Percentiles rank a stretch among this genome's conserved stretches.
phyloP scores from a whole-genome alignment of 2,329 filamentous ascomycete genomes.

The Chaetomiaceae sp. region DNA sequence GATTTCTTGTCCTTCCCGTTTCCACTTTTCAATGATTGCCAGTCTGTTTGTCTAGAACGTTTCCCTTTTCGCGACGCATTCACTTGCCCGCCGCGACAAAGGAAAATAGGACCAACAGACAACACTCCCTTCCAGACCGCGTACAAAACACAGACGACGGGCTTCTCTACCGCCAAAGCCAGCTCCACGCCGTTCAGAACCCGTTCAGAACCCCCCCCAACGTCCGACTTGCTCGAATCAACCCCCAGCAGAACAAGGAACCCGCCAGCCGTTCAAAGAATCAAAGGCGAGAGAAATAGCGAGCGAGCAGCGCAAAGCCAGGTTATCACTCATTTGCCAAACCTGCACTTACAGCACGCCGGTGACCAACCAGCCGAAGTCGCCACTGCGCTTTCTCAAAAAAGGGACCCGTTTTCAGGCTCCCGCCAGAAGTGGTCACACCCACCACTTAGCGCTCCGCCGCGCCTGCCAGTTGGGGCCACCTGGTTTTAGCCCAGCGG shows the following conservation, averaged over 20 bases:
- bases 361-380: slow-evolving; percentile 20
- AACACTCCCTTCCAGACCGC: slow-evolving; percentile 9
- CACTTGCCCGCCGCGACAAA: slow-evolving; percentile 36
- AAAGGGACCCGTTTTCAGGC: slow-evolving; percentile 30
- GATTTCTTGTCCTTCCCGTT: slow-evolving; percentile 10
- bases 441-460: slow-evolving; percentile 29
- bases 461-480: slow-evolving; percentile 32
- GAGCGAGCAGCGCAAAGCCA: neutral
- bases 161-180: slow-evolving; percentile 7
- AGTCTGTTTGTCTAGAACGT: slow-evolving; percentile 27
- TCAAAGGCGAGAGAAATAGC: slow-evolving; percentile 19
- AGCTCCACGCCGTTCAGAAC: slow-evolving; percentile 9
- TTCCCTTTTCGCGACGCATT: slow-evolving; percentile 34
- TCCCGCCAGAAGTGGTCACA: slow-evolving; percentile 29
- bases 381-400: slow-evolving; percentile 26
- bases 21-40: slow-evolving; percentile 21
- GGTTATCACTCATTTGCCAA: slow-evolving; percentile 19
- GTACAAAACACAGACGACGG: slow-evolving; percentile 10
- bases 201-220: neutral
- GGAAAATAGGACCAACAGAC: slow-evolving; percentile 26
- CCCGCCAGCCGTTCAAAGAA: slow-evolving; percentile 18
- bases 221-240: neutral
- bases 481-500: slow-evolving; percentile 29
- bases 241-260: slow-evolving; percentile 16
- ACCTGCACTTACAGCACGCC: slow-evolving; percentile 8